A percentile compares a stretch with the other conserved stretches of the same genome.
phyloP scores from a whole-genome alignment of 305 asterid species.

The Fraxinus velutina region DNA sequence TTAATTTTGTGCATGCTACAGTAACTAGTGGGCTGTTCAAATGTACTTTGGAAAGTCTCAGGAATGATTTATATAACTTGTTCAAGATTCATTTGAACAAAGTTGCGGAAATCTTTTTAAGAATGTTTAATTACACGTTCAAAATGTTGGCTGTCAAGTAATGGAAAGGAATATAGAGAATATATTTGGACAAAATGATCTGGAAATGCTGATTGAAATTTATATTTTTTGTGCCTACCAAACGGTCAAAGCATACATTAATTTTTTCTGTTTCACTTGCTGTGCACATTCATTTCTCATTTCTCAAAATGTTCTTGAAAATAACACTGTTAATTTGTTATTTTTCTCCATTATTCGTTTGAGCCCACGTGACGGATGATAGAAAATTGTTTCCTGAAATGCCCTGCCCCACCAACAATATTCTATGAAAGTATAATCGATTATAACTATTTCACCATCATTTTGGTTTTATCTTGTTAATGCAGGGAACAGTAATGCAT shows the following conservation, averaged over 20 bases:
- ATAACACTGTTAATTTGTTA: background rate
- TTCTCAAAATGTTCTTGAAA: background rate
- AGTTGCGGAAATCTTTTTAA: background rate
- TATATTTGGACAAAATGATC: background rate
- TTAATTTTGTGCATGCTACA: background rate
- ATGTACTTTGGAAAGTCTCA: background rate
- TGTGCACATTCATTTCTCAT: background rate
- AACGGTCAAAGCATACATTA: background rate
- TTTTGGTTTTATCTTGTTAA: background rate
- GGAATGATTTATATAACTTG: background rate
- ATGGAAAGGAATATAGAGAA: background rate
- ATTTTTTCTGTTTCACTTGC: background rate
- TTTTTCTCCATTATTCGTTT: background rate
- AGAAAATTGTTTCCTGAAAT: background rate
- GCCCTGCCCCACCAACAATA: background rate
- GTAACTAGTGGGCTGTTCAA: background rate
- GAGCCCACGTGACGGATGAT: background rate
- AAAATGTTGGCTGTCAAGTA: background rate
- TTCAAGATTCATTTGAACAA: background rate
- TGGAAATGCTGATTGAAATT: background rate
- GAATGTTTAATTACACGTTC: background rate
- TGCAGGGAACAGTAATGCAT: background rate
- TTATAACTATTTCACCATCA: background rate
- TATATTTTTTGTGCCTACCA: background rate
- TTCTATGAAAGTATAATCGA: background rate